Percentiles rank a stretch among this genome's conserved stretches.
Conservation (phyloP, 805 yeast genomes). For the Candida sanyiensis region DNA sequence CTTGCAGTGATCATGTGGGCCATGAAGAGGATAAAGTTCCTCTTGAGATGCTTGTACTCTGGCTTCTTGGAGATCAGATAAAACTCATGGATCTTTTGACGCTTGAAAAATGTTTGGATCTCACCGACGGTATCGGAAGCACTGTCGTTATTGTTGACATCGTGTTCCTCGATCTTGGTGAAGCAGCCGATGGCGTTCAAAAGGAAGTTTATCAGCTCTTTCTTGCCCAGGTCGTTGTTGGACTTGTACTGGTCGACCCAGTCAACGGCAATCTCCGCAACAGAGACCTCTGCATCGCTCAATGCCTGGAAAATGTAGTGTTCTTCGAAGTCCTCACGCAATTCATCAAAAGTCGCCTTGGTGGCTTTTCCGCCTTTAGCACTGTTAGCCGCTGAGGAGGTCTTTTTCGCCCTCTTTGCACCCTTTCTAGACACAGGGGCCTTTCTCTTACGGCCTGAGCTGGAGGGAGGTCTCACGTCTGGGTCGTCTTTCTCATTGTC, state of each 20-base stretch:
- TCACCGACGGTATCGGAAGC: slow-evolving; percentile 72
- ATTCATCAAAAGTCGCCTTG: slow-evolving; percentile 29
- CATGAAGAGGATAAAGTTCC: slow-evolving; percentile 52
- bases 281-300: slow-evolving; percentile 42
- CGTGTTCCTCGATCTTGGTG: slow-evolving; percentile 65
- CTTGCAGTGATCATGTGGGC: slow-evolving; percentile 43
- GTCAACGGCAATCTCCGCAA: slow-evolving; percentile 45
- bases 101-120: slow-evolving; percentile 54
- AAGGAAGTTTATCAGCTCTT: slow-evolving; percentile 60
- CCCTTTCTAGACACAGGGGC: slow-evolving; percentile 6
- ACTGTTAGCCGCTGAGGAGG: background rate
- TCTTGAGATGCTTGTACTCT: slow-evolving; percentile 42
- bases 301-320: slow-evolving; percentile 47
- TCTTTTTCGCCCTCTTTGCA: slow-evolving; percentile 11
- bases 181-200: slow-evolving; percentile 70
- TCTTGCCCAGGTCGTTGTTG: slow-evolving; percentile 43
- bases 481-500: slow-evolving; percentile 12
- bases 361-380: slow-evolving; percentile 12
- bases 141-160: slow-evolving; percentile 61
- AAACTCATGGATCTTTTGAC: slow-evolving; percentile 62
- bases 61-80: slow-evolving; percentile 53
- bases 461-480: slow-evolving; percentile 3
- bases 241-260: slow-evolving; percentile 52
- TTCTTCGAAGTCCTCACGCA: slow-evolving; percentile 39
- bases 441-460: slow-evolving; percentile 15